Base-by-base conservation (phyloP, 805 yeast species). In the Monosporozyma servazzii region DNA sequence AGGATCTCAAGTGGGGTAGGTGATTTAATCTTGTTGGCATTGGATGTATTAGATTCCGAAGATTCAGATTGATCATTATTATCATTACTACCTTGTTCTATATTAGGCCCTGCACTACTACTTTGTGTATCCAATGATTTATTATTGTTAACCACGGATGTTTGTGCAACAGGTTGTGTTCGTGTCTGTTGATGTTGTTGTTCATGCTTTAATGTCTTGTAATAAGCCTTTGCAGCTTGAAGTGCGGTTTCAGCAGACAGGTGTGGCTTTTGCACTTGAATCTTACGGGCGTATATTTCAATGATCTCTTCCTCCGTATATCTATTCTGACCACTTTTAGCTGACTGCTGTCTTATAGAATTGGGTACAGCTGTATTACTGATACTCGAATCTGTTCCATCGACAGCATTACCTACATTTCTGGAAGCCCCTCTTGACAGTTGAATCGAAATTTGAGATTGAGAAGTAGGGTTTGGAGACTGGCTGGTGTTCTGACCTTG, bases 1-100 rank as follows among this genome's bases (percentile, higher is more conserved):
- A 63, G 56, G 46, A 64, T 63, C 50, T 68, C 72, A 49, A 56
- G 65, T 10, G 68, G 66, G 2, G 70, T 63, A 3, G 71, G 69
- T 27, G 70, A 64, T 36, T 54, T 55, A 10, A 60, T 55, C 51
- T 60, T 60, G 3, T 49, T 40, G 25, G 41, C 47, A n/a, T 21
- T 45, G 11, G 25, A 27, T 18, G 46, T 39, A 39, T 46, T 56
- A 51, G 27, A 54, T 21, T 23, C 48, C 27, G 30, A 30, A 13
- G 39, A 21, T n/a, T 5, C 20, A 5, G 48, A n/a, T 13, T 20
- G 17, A 5, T 46, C 17, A 33, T 37, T 29, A 37, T 18, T 37
- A 6, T 6, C 11, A 25, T 33, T 40, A n/a, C 39, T 40, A 44
- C 29, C 41, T 15, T 7, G 15, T 44, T 59, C 15, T 20, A 10